Evolutionary conservation across 2,329 filamentous ascomycete species (phyloP).

Genomic region (Fusarium lateritium): DNA sequence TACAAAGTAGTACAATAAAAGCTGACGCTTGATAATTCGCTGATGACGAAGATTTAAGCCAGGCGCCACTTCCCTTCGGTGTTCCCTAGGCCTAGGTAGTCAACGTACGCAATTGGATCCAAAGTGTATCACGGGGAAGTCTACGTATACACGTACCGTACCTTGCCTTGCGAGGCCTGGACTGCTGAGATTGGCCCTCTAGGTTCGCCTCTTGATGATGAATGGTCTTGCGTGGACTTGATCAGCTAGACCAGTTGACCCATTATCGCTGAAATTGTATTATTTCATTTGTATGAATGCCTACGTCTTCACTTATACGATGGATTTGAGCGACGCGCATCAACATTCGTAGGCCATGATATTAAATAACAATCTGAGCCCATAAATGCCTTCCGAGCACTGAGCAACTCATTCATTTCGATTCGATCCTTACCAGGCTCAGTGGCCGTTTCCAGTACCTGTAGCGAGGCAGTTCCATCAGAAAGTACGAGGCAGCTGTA

Average conservation of each 20-base stretch:
- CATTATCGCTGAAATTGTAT: slow-evolving; percentile 13
- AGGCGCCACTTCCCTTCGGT: slow-evolving; percentile 35
- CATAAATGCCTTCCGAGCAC: slow-evolving; percentile 15
- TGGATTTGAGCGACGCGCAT: slow-evolving; percentile 25
- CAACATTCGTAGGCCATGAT: slow-evolving; percentile 20
- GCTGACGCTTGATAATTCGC: slow-evolving; percentile 40
- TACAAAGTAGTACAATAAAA: slow-evolving; percentile 12
- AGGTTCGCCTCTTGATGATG: slow-evolving; percentile 46
- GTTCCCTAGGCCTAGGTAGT: slow-evolving; percentile 9
- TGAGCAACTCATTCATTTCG: slow-evolving; percentile 1
- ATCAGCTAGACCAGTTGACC: slow-evolving; percentile 24
- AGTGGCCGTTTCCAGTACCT: slow-evolving; percentile 17
- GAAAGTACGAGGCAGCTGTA: slow-evolving; percentile 44
- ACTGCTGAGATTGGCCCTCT: slow-evolving; percentile 26
- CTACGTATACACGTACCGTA: slow-evolving; percentile 31
- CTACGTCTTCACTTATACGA: slow-evolving; percentile 10
- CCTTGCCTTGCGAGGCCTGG: slow-evolving; percentile 20
- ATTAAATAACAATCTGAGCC: slow-evolving; percentile 34
- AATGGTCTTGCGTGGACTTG: slow-evolving; percentile 41
- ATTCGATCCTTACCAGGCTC: slow-evolving; percentile 12
- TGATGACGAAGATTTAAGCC: slow-evolving; percentile 38
- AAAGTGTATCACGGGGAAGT: slow-evolving; percentile 20
- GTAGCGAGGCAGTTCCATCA: slow-evolving; percentile 13
- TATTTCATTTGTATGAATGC: slow-evolving; percentile 4
- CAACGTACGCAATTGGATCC: slow-evolving; percentile 8